These are phyloP conservation scores for Pseudoperonospora humuli DNA, from an alignment of 352 stramenopile species.

Conservation along the genomic window DNA sequence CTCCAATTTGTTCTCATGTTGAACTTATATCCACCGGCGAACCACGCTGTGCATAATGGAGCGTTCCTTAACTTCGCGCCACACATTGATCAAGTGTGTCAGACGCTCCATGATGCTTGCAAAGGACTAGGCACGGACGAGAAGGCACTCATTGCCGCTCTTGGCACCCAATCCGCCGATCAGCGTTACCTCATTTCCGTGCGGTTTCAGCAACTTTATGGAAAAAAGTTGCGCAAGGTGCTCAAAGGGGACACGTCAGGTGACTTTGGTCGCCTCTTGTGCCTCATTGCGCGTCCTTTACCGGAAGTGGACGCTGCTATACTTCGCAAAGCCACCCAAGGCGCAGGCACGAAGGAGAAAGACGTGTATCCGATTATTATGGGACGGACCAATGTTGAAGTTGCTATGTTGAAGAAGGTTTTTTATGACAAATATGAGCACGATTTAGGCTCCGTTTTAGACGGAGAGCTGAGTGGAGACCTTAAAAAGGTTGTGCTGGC, in stretches of 20 bases:
- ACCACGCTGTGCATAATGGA: slow-evolving; percentile 54
- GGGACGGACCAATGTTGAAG: slow-evolving; percentile 58
- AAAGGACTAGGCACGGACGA: slow-evolving; percentile 71
- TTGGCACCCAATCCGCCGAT: slow-evolving; percentile 52
- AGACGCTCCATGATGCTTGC: slow-evolving; percentile 58
- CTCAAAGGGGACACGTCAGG: slow-evolving; percentile 63
- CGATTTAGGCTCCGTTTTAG: slow-evolving; percentile 51
- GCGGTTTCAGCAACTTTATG: slow-evolving; percentile 59
- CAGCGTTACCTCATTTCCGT: slow-evolving; percentile 59
- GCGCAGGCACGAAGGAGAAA: slow-evolving; percentile 43
- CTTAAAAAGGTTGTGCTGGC: slow-evolving; percentile 69
- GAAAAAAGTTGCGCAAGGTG: slow-evolving; percentile 41
- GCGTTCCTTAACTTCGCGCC: slow-evolving; percentile 30
- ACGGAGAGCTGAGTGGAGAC: slow-evolving; percentile 60
- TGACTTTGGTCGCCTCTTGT: slow-evolving; percentile 55
- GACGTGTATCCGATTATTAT: slow-evolving; percentile 44
- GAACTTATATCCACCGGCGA: slow-evolving; percentile 67
- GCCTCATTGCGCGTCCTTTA: slow-evolving; percentile 42
- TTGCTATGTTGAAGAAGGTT: slow-evolving; percentile 79
- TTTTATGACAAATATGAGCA: slow-evolving; percentile 59
- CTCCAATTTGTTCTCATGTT: too few species aligned
- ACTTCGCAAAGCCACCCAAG: slow-evolving; percentile 49
- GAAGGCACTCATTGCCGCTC: slow-evolving; percentile 28
- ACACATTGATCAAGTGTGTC: slow-evolving; percentile 38
- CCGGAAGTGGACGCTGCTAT: slow-evolving; percentile 60